Evolutionary conservation across 495 filamentous ascomycete species (phyloP), one percentile per base, ranked within the genome.

Genomic region (Trichoderma asperelloides): DNA sequence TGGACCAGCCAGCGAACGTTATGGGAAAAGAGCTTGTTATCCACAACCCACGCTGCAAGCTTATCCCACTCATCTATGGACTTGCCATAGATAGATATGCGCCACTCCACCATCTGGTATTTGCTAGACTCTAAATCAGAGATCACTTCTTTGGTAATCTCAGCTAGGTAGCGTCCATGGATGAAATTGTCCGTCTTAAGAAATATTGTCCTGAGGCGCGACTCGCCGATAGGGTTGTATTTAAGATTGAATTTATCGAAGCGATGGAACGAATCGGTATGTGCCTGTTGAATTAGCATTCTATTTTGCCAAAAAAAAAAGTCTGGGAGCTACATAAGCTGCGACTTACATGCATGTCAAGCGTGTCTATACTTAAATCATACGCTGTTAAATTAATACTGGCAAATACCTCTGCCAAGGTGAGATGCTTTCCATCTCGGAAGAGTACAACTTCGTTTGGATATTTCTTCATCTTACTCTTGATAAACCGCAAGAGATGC

Each of bases 161-260:
- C 95, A 0, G 95, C 95, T 27, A 98, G 83, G 76, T 98, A 98
- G 39, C 93, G 89, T 27, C 95, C 95, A 70, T 96, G 86, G 71
- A 98, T 96, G 78, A 91, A 93, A 77, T 98, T 98, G 78, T 98
- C 96, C 37, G 95, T 98, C 79, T 98, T 98, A 43, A 98, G 80
- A 75, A 98, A 98, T 70, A 98, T 98, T 45, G 94, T 96, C 68
- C 95, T 88, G 60, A 98, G 80, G 41, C 95, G 87, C 25, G 96
- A 98, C 76, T 98, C 95, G 39, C 95, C 95, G 45, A 98, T 89
- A 2, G 95, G 95, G 72, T 98, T 98, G 74, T 98, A 98, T 74
- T 98, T 98, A 33, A 98, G 82, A 73, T 98, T 98, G 82, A 98
- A 98, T 76, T 98, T 98, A 79, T 98, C 95, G 74, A 98, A 98